phyloP scores from a whole-genome alignment of 2,329 filamentous ascomycete genomes.

The Venturia pyrina region DNA sequence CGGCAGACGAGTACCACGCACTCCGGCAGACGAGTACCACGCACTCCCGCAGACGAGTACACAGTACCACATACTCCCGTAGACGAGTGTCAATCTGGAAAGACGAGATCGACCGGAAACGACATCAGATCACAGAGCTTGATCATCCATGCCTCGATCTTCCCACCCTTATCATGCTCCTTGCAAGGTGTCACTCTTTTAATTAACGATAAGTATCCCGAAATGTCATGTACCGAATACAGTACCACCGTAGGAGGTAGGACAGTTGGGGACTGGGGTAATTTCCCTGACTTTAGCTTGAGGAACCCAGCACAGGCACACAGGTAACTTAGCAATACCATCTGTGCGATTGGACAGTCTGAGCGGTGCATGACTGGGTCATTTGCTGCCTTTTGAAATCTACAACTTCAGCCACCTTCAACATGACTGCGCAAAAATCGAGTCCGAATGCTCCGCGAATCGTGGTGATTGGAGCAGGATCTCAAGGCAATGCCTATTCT shows the following conservation, averaged over 20 bases:
- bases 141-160: neutral
- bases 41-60: too few relatives aligned
- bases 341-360: neutral
- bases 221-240: neutral
- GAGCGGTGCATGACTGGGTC: neutral
- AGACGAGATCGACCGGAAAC: neutral
- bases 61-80: too few relatives aligned
- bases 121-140: neutral
- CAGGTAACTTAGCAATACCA: neutral
- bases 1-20: too few relatives aligned
- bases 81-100: too few relatives aligned
- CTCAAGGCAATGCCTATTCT: constrained; percentile 28
- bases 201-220: neutral
- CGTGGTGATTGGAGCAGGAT: constrained; percentile 30
- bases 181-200: neutral
- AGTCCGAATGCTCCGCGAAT: constrained; percentile 17
- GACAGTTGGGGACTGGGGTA: neutral
- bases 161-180: neutral
- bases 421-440: neutral
- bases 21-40: neutral
- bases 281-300: neutral
- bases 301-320: neutral
- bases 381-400: neutral
- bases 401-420: neutral
- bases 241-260: too few relatives aligned